These are phyloP conservation scores for Argentina anserina DNA, from an alignment of 306 rosid species.

Conservation along the genomic window DNA sequence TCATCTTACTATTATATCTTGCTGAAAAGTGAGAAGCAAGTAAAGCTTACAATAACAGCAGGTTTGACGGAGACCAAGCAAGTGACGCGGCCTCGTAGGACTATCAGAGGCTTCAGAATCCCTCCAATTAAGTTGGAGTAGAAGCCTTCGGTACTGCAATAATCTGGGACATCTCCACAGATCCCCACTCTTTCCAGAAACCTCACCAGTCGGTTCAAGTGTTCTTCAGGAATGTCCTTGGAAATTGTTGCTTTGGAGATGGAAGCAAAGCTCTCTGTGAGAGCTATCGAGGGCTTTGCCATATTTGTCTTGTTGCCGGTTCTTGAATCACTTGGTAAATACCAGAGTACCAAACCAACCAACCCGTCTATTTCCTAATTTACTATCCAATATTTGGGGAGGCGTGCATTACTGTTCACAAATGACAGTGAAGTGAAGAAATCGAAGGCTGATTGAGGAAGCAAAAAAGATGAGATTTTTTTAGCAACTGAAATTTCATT, in stretches of 20 bases:
- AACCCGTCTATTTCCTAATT: not conserved
- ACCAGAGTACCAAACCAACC: not conserved
- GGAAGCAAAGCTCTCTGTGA: conserved; percentile 9
- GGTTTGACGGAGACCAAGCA: conserved; percentile 38
- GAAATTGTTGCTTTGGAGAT: conserved; percentile 20
- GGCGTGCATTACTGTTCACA: too few relatives aligned
- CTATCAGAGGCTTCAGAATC: conserved; percentile 21
- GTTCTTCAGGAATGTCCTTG: conserved; percentile 7
- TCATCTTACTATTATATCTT: too few relatives aligned
- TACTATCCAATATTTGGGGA: too few relatives aligned
- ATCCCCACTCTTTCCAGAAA: conserved; percentile 13
- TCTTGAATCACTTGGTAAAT: not conserved
- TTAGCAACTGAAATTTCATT: too few relatives aligned
- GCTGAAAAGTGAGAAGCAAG: not conserved
- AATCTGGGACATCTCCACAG: conserved; percentile 25
- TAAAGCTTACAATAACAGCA: conserved; percentile 22
- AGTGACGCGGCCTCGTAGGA: conserved; percentile 35
- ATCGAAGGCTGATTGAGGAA: too few relatives aligned
- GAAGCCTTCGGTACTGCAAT: conserved; percentile 27
- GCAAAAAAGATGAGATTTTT: too few relatives aligned
- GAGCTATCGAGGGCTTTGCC: conserved; percentile 20
- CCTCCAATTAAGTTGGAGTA: conserved; percentile 25
- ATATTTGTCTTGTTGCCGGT: not conserved
- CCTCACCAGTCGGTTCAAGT: not conserved
- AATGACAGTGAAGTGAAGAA: too few relatives aligned